A percentile compares a stretch with the other conserved stretches of the same genome.
Conservation (phyloP, 768 basidiomycete genomes). For the Agrocybe pediades region DNA sequence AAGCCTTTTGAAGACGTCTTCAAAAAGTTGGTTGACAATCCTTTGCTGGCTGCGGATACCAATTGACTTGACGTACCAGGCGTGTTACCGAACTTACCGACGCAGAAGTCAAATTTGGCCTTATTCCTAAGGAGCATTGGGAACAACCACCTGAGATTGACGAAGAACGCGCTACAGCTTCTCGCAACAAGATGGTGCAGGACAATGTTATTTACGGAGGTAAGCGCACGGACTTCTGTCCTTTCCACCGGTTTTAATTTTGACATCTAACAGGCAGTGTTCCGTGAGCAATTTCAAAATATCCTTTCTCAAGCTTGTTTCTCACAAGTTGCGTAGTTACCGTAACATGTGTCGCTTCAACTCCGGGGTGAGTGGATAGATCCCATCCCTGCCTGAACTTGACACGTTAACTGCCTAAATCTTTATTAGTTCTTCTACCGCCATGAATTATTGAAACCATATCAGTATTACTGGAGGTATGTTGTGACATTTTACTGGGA, state of each 20-base stretch:
- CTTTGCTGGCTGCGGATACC: neutral
- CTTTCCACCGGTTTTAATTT: neutral
- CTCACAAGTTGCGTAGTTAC: conserved; percentile 44
- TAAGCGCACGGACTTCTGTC: conserved; percentile 22
- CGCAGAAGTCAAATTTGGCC: conserved; percentile 67
- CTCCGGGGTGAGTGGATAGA: conserved; percentile 69
- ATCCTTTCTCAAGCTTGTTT: neutral
- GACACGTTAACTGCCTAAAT: neutral
- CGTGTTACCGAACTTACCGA: conserved; percentile 62
- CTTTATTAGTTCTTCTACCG: conserved; percentile 75
- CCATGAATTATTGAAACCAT: conserved; percentile 78
- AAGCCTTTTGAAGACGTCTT: conserved; percentile 71
- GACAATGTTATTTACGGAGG: conserved; percentile 70
- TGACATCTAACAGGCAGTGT: conserved; percentile 58
- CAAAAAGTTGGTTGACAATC: conserved; percentile 49
- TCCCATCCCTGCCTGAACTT: neutral
- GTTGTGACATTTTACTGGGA: neutral
- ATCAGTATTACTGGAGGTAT: conserved; percentile 86
- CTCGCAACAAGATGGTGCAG: conserved; percentile 71
- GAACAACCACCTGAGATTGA: conserved; percentile 81
- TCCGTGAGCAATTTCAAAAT: conserved; percentile 49
- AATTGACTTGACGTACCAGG: conserved; percentile 27
- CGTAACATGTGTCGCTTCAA: conserved; percentile 98
- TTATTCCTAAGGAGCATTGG: conserved; percentile 83
- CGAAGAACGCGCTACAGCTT: conserved; percentile 63